These are phyloP conservation scores for Rhododendron williamsianum DNA, from an alignment of 148 eudicot genomes.

Conservation along the genomic window DNA sequence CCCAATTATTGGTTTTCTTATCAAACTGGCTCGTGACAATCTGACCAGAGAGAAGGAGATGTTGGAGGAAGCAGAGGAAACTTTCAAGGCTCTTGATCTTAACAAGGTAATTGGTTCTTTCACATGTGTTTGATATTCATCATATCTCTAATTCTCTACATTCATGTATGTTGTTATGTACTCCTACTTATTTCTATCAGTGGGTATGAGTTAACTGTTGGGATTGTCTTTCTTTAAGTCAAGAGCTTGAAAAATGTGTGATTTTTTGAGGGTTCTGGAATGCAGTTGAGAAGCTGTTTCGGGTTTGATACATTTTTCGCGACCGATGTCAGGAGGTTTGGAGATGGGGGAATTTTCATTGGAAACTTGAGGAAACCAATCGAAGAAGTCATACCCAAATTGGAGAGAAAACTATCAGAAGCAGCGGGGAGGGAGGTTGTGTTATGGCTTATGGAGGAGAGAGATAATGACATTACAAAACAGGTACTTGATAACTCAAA, in stretches of 20 bases:
- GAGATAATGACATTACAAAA: conserved; percentile 69
- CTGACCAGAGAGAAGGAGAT: conserved; percentile 62
- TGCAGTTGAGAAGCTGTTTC: conserved; percentile 77
- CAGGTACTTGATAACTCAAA: conserved; percentile 38
- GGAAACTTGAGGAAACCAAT: conserved; percentile 89
- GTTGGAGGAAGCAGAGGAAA: conserved; percentile 62
- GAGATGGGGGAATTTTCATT: conserved; percentile 92
- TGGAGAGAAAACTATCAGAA: conserved; percentile 78
- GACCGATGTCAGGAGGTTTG: conserved; percentile 90
- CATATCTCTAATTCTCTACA: neutral
- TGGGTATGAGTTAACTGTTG: neutral
- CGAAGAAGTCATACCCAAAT: conserved; percentile 75
- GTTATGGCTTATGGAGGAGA: conserved; percentile 96
- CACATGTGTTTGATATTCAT: no score
- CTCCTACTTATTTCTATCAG: neutral
- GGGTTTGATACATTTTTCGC: conserved; percentile 92
- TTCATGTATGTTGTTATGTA: neutral
- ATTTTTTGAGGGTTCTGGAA: conserved; percentile 10
- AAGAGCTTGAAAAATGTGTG: neutral
- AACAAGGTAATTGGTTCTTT: conserved; percentile 51
- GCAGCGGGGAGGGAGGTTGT: conserved; percentile 86
- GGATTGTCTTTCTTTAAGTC: neutral
- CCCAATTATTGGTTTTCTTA: conserved; percentile 49
- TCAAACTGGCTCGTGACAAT: conserved; percentile 50
- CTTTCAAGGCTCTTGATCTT: conserved; percentile 93